phyloP scores from a whole-genome alignment of 2,329 filamentous ascomycete species.

The Cladosporium sp. region DNA sequence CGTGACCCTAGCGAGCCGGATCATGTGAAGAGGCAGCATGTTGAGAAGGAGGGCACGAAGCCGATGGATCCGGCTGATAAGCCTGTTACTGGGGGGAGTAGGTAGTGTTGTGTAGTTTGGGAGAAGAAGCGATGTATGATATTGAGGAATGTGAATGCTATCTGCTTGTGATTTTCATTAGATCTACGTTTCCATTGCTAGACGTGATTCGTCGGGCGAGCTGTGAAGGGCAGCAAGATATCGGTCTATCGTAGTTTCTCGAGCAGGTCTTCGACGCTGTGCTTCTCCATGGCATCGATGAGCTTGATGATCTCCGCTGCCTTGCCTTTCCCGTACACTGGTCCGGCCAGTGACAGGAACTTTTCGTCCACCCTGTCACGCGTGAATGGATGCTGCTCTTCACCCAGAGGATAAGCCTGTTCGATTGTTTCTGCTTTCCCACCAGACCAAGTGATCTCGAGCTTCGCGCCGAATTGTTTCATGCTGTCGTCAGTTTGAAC shows the following conservation, averaged over 20 bases:
- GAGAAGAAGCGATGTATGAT: not conserved
- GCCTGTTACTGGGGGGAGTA: constrained; percentile 6
- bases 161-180: too few relatives aligned
- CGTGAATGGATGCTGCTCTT: constrained; percentile 35
- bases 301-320: constrained; percentile 28
- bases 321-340: constrained; percentile 29
- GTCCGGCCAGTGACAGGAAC: constrained; percentile 31
- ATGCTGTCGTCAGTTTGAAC: constrained; percentile 30
- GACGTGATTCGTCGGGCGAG: not conserved
- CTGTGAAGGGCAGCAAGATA: not conserved
- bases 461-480: constrained; percentile 29
- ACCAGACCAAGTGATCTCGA: constrained; percentile 31
- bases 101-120: not conserved
- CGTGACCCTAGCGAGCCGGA: constrained; percentile 27
- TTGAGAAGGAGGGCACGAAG: constrained; percentile 28
- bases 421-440: constrained; percentile 27
- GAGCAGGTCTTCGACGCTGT: constrained; percentile 27
- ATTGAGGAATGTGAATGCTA: not conserved
- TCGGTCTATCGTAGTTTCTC: constrained; percentile 24
- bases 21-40: constrained; percentile 28
- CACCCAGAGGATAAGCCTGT: constrained; percentile 34
- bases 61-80: constrained; percentile 30
- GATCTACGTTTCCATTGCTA: not conserved
- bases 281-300: constrained; percentile 31
- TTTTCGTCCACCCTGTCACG: constrained; percentile 36